A percentile compares a stretch with the other conserved stretches of the same genome.
phyloP scores from a whole-genome alignment of 2,329 filamentous ascomycete genomes.

The Didymella keratinophila region DNA sequence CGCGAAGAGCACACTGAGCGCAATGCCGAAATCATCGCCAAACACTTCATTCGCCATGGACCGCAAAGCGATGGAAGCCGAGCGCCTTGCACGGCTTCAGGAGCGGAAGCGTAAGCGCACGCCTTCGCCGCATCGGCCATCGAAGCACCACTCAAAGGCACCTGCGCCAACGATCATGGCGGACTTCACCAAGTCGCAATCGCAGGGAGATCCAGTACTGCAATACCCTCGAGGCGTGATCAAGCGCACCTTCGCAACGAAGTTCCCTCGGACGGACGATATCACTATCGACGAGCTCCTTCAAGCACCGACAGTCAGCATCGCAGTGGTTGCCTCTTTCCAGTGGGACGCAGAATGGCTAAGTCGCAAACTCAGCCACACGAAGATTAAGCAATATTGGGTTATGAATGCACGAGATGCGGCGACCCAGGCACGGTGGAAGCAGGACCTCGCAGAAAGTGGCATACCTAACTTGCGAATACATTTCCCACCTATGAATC shows the following conservation, averaged over 20 bases:
- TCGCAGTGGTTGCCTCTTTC: slow-evolving; percentile 86
- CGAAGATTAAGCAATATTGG: slow-evolving; percentile 59
- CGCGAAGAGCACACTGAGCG: neutral
- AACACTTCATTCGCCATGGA: slow-evolving; percentile 62
- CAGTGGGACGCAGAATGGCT: slow-evolving; percentile 87
- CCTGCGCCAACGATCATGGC: neutral
- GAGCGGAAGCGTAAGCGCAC: slow-evolving; percentile 69
- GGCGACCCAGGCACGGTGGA: slow-evolving; percentile 35
- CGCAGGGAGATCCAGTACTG: slow-evolving; percentile 9
- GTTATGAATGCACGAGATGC: slow-evolving; percentile 67
- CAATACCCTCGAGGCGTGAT: slow-evolving; percentile 70
- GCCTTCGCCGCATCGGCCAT: slow-evolving; percentile 50
- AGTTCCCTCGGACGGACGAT: slow-evolving; percentile 71
- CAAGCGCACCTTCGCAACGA: slow-evolving; percentile 80
- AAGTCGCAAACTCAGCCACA: slow-evolving; percentile 69
- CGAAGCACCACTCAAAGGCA: slow-evolving; percentile 29
- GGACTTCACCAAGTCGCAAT: neutral
- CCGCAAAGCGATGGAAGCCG: slow-evolving; percentile 84
- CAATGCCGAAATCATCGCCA: neutral
- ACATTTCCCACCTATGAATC: slow-evolving; percentile 84
- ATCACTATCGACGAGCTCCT: slow-evolving; percentile 90
- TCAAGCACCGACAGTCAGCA: slow-evolving; percentile 73
- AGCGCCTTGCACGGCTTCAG: slow-evolving; percentile 73
- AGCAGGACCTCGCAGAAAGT: slow-evolving; percentile 39
- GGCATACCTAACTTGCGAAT: slow-evolving; percentile 64